phyloP scores from a whole-genome alignment of 805 yeast genomes.

The Lipomyces mesembrius region DNA sequence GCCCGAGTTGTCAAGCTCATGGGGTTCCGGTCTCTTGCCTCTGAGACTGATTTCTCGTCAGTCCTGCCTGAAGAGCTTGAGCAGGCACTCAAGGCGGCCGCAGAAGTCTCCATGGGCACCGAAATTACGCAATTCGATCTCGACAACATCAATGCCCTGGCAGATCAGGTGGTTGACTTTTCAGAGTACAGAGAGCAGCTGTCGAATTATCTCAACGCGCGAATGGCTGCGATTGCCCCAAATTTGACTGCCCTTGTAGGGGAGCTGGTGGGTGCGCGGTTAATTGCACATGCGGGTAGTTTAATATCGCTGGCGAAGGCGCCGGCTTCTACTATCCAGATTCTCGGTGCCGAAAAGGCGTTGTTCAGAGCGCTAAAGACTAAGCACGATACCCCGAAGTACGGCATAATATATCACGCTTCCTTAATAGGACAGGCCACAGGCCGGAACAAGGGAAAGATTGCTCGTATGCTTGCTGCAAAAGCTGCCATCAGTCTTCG shows the following conservation, averaged over 20 bases:
- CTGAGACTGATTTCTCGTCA: slow-evolving; percentile 86
- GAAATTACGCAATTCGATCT: slow-evolving; percentile 93
- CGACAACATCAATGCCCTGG: slow-evolving; percentile 83
- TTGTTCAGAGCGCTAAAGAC: slow-evolving; percentile 98
- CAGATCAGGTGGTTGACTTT: slow-evolving; percentile 95
- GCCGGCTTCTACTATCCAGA: slow-evolving; percentile 98
- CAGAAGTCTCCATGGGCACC: slow-evolving; percentile 99
- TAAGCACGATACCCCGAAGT: slow-evolving; percentile 97
- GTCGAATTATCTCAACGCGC: slow-evolving; percentile 83
- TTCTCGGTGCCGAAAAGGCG: slow-evolving; percentile 98
- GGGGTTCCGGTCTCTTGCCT: slow-evolving; percentile 92
- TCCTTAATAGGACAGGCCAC: slow-evolving; percentile 97
- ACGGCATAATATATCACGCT: slow-evolving; percentile 96
- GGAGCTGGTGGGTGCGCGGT: slow-evolving; percentile 97
- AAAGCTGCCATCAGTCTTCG: slow-evolving; percentile 96
- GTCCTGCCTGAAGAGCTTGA: slow-evolving; percentile 93
- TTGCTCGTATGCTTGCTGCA: slow-evolving; percentile 98
- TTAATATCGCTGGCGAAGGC: slow-evolving; percentile 93
- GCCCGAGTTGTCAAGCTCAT: slow-evolving; percentile 91
- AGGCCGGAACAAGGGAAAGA: slow-evolving; percentile 97
- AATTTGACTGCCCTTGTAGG: slow-evolving; percentile 94
- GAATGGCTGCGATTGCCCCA: slow-evolving; percentile 99
- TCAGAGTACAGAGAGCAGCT: slow-evolving; percentile 96
- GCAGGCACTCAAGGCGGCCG: slow-evolving; percentile 90
- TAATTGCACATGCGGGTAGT: slow-evolving; percentile 97